Evolutionary conservation across 2,329 filamentous ascomycete genomes (phyloP).

Genomic region (Aspergillus udagawae): DNA sequence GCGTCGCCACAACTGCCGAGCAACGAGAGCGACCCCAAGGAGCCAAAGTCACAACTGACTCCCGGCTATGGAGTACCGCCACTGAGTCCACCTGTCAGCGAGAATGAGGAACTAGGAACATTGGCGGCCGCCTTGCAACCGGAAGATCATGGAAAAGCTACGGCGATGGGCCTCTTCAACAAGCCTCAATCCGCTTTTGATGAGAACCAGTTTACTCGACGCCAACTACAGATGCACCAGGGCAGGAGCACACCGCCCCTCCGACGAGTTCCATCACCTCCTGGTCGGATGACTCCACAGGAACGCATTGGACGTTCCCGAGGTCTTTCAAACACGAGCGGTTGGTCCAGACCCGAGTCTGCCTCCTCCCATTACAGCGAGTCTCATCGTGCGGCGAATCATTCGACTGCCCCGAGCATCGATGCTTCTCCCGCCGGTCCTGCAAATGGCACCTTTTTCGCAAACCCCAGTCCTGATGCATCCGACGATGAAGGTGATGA

Average conservation of each 20-base stretch:
- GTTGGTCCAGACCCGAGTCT: slow-evolving; percentile 35
- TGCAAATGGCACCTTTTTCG: slow-evolving; percentile 31
- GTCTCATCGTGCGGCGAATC: slow-evolving; percentile 20
- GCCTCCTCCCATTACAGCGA: slow-evolving; percentile 37
- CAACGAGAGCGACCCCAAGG: slow-evolving; percentile 30
- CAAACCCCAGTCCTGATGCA: slow-evolving; percentile 35
- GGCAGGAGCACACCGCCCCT: slow-evolving; percentile 60
- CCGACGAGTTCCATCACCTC: slow-evolving; percentile 26
- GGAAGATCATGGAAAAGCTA: slow-evolving; percentile 76
- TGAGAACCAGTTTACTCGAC: slow-evolving; percentile 77
- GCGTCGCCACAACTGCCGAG: slow-evolving; percentile 36
- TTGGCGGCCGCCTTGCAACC: slow-evolving; percentile 64
- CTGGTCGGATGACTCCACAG: slow-evolving; percentile 16
- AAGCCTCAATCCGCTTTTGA: slow-evolving; percentile 75
- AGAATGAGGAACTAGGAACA: slow-evolving; percentile 62
- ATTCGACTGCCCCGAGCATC: slow-evolving; percentile 23
- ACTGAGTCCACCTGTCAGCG: slow-evolving; percentile 67
- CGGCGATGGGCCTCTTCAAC: slow-evolving; percentile 66
- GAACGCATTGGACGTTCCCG: slow-evolving; percentile 25
- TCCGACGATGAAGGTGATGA: slow-evolving; percentile 35
- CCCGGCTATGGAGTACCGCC: slow-evolving; percentile 48
- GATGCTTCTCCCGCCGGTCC: slow-evolving; percentile 27
- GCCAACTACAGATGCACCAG: slow-evolving; percentile 75
- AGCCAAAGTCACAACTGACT: slow-evolving; percentile 27
- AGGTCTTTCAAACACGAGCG: slow-evolving; percentile 36